phyloP scores from a whole-genome alignment of 768 basidiomycete species.

The Lactarius quietus region DNA sequence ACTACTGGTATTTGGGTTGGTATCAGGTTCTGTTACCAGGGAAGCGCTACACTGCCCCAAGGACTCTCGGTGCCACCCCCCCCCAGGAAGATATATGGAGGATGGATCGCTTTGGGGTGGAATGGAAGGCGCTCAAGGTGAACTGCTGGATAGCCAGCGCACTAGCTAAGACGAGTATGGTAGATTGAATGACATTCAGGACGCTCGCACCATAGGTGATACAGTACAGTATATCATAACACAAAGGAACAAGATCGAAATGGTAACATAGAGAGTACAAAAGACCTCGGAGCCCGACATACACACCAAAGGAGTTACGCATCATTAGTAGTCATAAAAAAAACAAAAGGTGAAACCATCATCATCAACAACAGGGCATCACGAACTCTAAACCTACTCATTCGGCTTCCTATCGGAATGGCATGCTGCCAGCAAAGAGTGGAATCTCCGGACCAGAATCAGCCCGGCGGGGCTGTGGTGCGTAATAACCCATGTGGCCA shows the following conservation, averaged over 20 bases:
- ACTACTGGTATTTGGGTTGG: not conserved
- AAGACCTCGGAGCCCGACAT: not conserved
- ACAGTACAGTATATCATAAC: constrained; percentile 10
- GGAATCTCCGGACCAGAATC: constrained; percentile 14
- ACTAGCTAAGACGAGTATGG: constrained; percentile 10
- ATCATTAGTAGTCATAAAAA: constrained; percentile 9
- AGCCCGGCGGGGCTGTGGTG: constrained; percentile 15
- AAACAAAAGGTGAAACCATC: not conserved
- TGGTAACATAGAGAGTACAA: not conserved
- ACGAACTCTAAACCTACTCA: not conserved
- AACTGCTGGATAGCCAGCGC: not conserved
- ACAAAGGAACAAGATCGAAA: too few species aligned
- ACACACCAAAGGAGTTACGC: constrained; percentile 1
- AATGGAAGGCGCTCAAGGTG: constrained; percentile 3
- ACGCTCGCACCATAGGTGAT: not conserved
- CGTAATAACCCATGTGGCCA: not conserved
- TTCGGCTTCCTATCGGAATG: constrained; percentile 6
- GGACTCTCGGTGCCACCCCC: not conserved
- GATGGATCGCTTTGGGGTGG: not conserved
- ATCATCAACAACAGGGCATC: not conserved
- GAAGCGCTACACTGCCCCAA: not conserved
- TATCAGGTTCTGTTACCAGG: not conserved
- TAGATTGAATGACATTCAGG: not conserved
- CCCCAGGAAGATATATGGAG: constrained; percentile 4
- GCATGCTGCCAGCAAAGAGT: constrained; percentile 20